These are phyloP conservation scores for Penicillium cataractarum DNA, from an alignment of 495 filamentous ascomycete genomes.

Conservation along the genomic window DNA sequence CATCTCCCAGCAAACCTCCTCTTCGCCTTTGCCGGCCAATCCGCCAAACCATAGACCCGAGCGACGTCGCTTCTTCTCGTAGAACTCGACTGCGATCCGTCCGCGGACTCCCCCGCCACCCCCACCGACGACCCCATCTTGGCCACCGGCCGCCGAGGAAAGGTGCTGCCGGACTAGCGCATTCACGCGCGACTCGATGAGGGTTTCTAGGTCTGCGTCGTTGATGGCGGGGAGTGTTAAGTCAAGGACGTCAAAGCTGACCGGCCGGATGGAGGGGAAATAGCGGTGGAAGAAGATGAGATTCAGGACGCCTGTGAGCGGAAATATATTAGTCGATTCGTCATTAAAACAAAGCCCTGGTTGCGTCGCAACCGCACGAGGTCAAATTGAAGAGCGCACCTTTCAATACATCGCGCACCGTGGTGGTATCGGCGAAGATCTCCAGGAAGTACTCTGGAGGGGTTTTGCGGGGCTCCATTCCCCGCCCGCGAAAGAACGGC, in stretches of 20 bases:
- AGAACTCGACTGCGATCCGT: constrained; percentile 87
- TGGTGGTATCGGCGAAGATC: constrained; percentile 78
- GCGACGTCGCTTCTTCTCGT: constrained; percentile 87
- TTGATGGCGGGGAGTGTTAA: constrained; percentile 87
- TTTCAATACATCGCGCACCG: constrained; percentile 89
- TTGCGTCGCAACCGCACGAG: not conserved
- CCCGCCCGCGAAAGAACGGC: constrained; percentile 30
- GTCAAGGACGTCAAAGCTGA: constrained; percentile 87
- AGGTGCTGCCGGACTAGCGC: constrained; percentile 68
- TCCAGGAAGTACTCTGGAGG: constrained; percentile 84
- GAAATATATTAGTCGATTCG: not conserved
- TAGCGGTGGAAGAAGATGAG: constrained; percentile 99
- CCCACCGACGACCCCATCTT: constrained; percentile 50
- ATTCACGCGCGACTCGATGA: constrained; percentile 85
- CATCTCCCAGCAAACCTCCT: constrained; percentile 95
- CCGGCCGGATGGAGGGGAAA: constrained; percentile 84
- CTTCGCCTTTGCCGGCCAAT: constrained; percentile 66
- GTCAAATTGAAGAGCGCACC: constrained; percentile 51
- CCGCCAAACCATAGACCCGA: constrained; percentile 68
- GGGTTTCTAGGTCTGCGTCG: constrained; percentile 84
- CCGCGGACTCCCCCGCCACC: constrained; percentile 61
- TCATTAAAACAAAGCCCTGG: not conserved
- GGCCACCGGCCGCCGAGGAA: constrained; percentile 49
- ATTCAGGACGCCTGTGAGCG: constrained; percentile 76
- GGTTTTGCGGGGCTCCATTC: constrained; percentile 63